Evolutionary conservation across 75 land plant species (phyloP), one percentile per base, ranked within the genome.

Genomic region (Pinus albicaulis): DNA sequence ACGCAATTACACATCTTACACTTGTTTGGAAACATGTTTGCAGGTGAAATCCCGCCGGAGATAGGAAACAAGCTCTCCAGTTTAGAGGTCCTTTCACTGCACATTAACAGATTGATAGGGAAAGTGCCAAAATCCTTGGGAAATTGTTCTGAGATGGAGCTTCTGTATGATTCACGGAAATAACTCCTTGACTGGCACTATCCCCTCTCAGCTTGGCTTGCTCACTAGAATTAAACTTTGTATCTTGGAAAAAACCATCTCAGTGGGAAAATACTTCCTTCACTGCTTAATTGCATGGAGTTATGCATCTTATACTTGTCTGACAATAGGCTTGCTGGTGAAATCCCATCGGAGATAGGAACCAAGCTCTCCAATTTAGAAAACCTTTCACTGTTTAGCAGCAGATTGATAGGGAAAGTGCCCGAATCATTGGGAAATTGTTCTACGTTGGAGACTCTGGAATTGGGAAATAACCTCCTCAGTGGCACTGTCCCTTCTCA

Each of bases 311-410:
- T 85, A 48, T 56, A 53, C 57, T 34, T 86, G 15, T 79, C 14
- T 73, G 80, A 76, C 73, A 85, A 85, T 77, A 68, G 66, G 64
- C 70, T 81, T 55, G 74, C 70, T 64, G 90, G 90, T 10, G 15
- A 56, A 10, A 28, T 86, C 16, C 82, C 88, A 3, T 76, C 78
- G 17, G 82, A 74, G 69, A 44, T 86, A 58, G 88, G 1, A 31
- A 1, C 31, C 31, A 31, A 31, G 31, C 1, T 31, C 2, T 31
- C 31, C 31, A 31, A 31, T 31, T 31, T 31, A 31, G 31, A 31
- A 31, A 31, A 31, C 31, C 80, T 81, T 56, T 34, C 59, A 57
- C 26, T 81, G 66, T 70, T 69, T 38, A 59, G 20, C 52, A 81
- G 73, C 66, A 62, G n/a, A 53, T 53, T 82, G 26, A 57, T 68